Base-by-base conservation (phyloP, 164 flowering plant species). In the Buxus sempervirens region DNA sequence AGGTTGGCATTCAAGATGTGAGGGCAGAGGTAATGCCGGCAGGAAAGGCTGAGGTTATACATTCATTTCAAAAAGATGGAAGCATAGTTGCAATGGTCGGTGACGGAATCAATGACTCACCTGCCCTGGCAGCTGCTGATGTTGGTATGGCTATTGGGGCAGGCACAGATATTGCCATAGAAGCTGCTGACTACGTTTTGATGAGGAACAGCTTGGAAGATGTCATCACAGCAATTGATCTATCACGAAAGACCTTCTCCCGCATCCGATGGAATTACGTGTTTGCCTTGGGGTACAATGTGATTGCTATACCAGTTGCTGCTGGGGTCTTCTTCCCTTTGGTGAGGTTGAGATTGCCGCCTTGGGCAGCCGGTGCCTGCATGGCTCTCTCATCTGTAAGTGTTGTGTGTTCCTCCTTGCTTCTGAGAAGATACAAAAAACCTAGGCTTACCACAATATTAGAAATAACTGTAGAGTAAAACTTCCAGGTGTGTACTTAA, bases 131-230 rank as follows among this genome's bases (percentile, higher is more conserved):
- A 28, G 98, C 96, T 15, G 97, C 99, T 0, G 99, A 96, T 77
- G 86, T 96, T 23, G 99, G 99, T 18, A 96, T 96, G 87, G 99
- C 99, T 18, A 91, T 96, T 21, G 99, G 99, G 24, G 97, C 99
- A n/a, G 99, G 99, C 18, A 96, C 98, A 0, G 99, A 96, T 70
- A 84, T 96, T 54, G 99, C 99, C 70, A 90, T 96, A 14, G 99
- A 96, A 81, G 99, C 99, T 26, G 99, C 99, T 0, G 98, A 96
- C 68, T 93, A 87, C 49, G 97, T 93, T 25, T 71, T 96, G 71
- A 96, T 96, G 98, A 88, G 95, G 70, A 93, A 81, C 71, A 91
- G 82, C 79, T 79, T 96, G 13, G 98, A 96, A 78, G 98, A 93
- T 66, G 97, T 96, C 9, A 93, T 93, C 56, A 91, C 90, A 41